Base-by-base conservation (phyloP, 1,284 basidiomycete genomes). In the Ustilago esculenta region DNA sequence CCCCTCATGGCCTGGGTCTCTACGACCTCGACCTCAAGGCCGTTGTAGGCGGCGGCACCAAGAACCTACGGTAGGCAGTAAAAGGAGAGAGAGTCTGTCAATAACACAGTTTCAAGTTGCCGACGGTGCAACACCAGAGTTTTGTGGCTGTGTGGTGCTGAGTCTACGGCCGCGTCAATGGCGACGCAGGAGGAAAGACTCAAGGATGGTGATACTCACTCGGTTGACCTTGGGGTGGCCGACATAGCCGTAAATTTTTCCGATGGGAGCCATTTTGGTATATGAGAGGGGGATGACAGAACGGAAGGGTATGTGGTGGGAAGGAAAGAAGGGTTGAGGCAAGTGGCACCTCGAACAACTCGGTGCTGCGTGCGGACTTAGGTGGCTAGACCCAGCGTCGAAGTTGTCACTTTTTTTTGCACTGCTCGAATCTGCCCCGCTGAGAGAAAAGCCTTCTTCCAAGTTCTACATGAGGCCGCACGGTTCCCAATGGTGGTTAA, bases 21-120 rank as follows among this genome's bases (percentile, higher is more conserved):
- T 44, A 72, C 66, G n/a, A 80, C 40, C 54, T 81, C 75, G 47
- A 81, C 27, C 49, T 79, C 70, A 21, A 75, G 36, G 34, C 80
- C 80, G 51, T 77, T 76, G 69, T 73, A 74, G 51, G 79, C 77
- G 44, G 80, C 79, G 44, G 75, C 72, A 29, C 75, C 79, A 34
- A 78, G 60, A 29, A 42, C 42, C 50, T 68, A 24, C 27, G 14
- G 11, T 6, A 44, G n/a, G 21, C 30, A n/a, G 42, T 27, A 24
- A 30, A 30, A 30, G 14, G n/a, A n/a, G n/a, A n/a, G n/a, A n/a
- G n/a, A n/a, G n/a, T n/a, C n/a, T n/a, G n/a, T n/a, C n/a, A n/a
- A n/a, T n/a, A n/a, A n/a, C n/a, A n/a, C n/a, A n/a, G n/a, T n/a
- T n/a, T n/a, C n/a, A n/a, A n/a, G n/a, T n/a, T n/a, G n/a, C n/a